phyloP scores from a whole-genome alignment of 371 early-diverging fungal species.

The Conidiobolus incongruus region DNA sequence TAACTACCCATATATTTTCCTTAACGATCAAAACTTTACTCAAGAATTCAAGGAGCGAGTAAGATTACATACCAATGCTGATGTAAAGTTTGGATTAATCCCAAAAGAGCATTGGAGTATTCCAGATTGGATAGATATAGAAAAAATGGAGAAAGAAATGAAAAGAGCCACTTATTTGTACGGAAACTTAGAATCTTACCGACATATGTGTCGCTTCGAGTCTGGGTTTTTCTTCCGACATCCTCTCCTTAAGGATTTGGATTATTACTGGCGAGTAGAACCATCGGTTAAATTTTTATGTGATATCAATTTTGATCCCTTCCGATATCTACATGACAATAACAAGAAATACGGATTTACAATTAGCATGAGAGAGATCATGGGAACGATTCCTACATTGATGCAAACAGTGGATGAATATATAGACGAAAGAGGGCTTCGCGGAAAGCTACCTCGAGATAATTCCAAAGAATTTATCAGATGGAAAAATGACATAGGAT shows the following conservation, averaged over 20 bases:
- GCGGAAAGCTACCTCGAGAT: too few species aligned
- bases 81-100: constrained; percentile 28
- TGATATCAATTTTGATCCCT: constrained; percentile 76
- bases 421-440: too few species aligned
- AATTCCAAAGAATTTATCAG: too few species aligned
- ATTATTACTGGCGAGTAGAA: constrained; percentile 95
- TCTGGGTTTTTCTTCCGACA: constrained; percentile 74
- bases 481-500: too few species aligned
- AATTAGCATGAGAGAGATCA: constrained; percentile 50
- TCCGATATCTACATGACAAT: constrained; percentile 57
- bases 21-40: constrained; percentile 65
- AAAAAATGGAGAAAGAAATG: constrained; percentile 24
- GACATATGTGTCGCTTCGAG: constrained; percentile 90
- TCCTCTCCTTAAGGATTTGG: constrained; percentile 43
- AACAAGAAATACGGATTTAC: constrained; percentile 69
- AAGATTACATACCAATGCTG: constrained; percentile 24
- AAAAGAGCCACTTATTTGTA: constrained; percentile 48
- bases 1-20: constrained; percentile 78
- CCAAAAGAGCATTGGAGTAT: constrained; percentile 45
- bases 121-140: constrained; percentile 36
- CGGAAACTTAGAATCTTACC: constrained; percentile 62
- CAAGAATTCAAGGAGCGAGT: constrained; percentile 34
- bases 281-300: constrained; percentile 70
- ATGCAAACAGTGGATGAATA: constrained; percentile 39
- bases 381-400: constrained; percentile 59